A percentile compares a stretch with the other conserved stretches of the same genome.
These are phyloP conservation scores for Ceratocystis cubensis DNA, from an alignment of 2,329 filamentous ascomycete genomes.

Conservation along the genomic window DNA sequence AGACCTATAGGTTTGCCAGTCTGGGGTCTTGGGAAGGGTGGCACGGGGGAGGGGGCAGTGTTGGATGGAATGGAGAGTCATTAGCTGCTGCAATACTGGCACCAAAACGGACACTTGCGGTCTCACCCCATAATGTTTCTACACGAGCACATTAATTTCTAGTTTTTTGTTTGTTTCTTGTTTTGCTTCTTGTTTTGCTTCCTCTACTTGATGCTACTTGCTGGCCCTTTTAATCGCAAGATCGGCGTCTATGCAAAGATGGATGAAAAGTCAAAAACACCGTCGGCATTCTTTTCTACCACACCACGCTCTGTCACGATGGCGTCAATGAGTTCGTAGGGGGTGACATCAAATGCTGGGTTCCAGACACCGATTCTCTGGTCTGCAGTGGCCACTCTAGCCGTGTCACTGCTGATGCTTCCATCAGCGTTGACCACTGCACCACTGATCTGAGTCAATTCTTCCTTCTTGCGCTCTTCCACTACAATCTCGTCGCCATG, in stretches of 20 bases:
- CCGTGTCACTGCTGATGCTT: constrained; percentile 47
- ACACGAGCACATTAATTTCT: too few relatives aligned
- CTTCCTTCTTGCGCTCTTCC: constrained; percentile 68
- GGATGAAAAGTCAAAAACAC: constrained; percentile 44
- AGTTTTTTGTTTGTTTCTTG: too few relatives aligned
- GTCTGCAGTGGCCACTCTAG: constrained; percentile 66
- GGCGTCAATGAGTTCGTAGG: constrained; percentile 75
- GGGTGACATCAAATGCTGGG: constrained; percentile 91
- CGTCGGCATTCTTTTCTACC: constrained; percentile 60
- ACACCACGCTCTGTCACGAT: constrained; percentile 88
- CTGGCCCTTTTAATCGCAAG: too few relatives aligned
- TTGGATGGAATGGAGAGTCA: not conserved
- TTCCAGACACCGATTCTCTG: constrained; percentile 84
- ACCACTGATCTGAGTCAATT: constrained; percentile 76
- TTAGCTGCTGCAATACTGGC: not conserved
- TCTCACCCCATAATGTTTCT: too few relatives aligned
- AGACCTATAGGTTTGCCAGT: not conserved
- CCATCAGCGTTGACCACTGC: constrained; percentile 54
- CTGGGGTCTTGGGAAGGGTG: not conserved
- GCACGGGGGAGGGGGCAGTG: too few relatives aligned
- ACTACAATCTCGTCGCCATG: constrained; percentile 75
- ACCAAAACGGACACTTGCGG: too few relatives aligned
- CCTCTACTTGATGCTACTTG: too few relatives aligned
- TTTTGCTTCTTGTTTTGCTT: too few relatives aligned
- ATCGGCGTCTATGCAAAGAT: constrained; percentile 11